Percentiles rank a stretch among this genome's conserved stretches.
Conservation (phyloP, 176 grass and related monocot genomes). For the Otatea glauca region DNA sequence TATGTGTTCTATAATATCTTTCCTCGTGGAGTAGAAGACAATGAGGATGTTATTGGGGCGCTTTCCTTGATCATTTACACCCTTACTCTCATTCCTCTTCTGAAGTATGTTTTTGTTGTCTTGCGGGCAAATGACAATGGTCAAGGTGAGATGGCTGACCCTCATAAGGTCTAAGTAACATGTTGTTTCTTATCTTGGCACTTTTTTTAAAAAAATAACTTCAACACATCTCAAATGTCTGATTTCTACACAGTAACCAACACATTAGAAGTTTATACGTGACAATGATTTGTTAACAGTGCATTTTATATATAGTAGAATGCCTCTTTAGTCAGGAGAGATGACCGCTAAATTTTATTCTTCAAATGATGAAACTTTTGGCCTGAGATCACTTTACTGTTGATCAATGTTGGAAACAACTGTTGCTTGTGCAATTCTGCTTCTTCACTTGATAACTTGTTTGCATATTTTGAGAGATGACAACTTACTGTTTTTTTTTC, state of each 20-base stretch:
- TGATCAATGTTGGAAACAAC: not conserved
- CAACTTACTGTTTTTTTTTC: constrained; percentile 25
- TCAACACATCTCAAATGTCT: not conserved
- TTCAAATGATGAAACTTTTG: constrained; percentile 5
- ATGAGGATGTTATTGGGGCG: constrained; percentile 91
- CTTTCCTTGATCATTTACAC: constrained; percentile 99
- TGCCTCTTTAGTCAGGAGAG: not conserved
- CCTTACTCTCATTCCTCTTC: constrained; percentile 86
- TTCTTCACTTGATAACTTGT: constrained; percentile 26
- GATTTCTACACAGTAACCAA: constrained; percentile 6
- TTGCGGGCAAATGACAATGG: constrained; percentile 95
- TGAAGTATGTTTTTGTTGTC: constrained; percentile 96
- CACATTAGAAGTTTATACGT: not conserved
- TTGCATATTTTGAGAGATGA: not conserved
- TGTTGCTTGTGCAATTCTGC: not conserved
- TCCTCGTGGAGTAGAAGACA: constrained; percentile 69
- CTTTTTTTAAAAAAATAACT: not conserved
- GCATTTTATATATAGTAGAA: constrained; percentile 13
- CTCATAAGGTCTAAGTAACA: not conserved
- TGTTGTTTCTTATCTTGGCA: constrained; percentile 17
- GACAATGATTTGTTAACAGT: not conserved
- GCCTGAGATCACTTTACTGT: constrained; percentile 18
- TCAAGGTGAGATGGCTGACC: constrained; percentile 65
- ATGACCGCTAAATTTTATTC: constrained; percentile 23
- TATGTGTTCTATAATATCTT: constrained; percentile 97